Base-by-base conservation (phyloP, 495 filamentous ascomycete genomes). In the Penicillium roqueforti region DNA sequence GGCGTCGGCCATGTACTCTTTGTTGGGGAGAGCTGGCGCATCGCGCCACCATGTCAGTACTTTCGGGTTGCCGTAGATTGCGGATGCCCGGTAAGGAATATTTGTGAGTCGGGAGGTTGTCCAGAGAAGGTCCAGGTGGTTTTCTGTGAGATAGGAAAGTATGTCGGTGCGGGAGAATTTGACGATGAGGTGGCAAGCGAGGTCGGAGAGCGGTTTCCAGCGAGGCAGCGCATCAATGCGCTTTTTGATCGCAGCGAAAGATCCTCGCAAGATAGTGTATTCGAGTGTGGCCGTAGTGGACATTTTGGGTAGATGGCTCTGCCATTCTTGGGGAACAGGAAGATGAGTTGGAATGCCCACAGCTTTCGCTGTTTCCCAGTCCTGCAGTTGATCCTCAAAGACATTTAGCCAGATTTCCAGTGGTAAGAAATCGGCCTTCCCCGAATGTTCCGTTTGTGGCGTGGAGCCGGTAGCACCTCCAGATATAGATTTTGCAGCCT, bases 11-110 rank as follows among this genome's bases (percentile, higher is more conserved):
- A 75, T 80, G 67, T 87, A 87, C 63, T 92, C 83, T 71, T 91
- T 92, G 51, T 84, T 86, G 2, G 91, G 77, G 50, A 92, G 89
- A 3, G 81, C 83, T 0, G 88, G 85, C 0, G 85, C 87, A 29
- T 82, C 85, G 16, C 79, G 81, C 89, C 92, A 97, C 88, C 91
- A 97, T 54, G 89, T 87, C 10, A 97, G 75, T 42, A 97, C 87
- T 29, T 87, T 86, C 3, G 85, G 83, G 47, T 87, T 85, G n/a
- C 87, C 89, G 60, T 92, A 96, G 26, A 91, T 86, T 13, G 87
- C 85, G 3, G 87, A 92, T 2, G 89, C 89, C 58, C 90, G 91
- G 53, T 87, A 90, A 0, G 90, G 90, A 13, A 93, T 81, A 40
- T 89, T 83, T 51, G 86, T 89, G 49, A 89, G 83, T 50, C 84